These are phyloP conservation scores for Penicillium sp. DNA, from an alignment of 2,329 filamentous ascomycete genomes.

Conservation along the genomic window DNA sequence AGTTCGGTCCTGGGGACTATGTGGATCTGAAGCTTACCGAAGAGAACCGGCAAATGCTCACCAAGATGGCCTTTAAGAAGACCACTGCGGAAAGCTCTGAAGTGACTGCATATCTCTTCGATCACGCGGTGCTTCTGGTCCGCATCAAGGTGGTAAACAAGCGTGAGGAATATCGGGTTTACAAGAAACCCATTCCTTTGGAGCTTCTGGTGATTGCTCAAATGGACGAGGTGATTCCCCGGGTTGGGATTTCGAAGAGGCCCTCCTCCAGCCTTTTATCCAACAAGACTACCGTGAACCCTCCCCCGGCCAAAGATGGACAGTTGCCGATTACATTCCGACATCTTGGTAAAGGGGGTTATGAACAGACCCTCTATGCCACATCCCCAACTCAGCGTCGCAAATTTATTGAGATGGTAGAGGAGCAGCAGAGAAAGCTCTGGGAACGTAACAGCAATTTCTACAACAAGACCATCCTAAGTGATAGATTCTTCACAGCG, in stretches of 20 bases:
- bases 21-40: slow-evolving; percentile 94
- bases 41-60: slow-evolving; percentile 84
- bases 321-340: slow-evolving; percentile 88
- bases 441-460: slow-evolving; percentile 66
- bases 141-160: slow-evolving; percentile 89
- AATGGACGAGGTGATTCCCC: slow-evolving; percentile 93
- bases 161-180: slow-evolving; percentile 89
- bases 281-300: slow-evolving; percentile 49
- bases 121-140: slow-evolving; percentile 89
- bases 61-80: slow-evolving; percentile 93
- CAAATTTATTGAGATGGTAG: slow-evolving; percentile 97
- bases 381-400: slow-evolving; percentile 78
- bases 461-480: slow-evolving; percentile 63
- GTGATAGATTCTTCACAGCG: slow-evolving; percentile 85
- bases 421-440: slow-evolving; percentile 80
- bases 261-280: slow-evolving; percentile 79
- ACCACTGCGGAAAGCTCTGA: slow-evolving; percentile 79
- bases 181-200: slow-evolving; percentile 88
- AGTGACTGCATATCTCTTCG: slow-evolving; percentile 91
- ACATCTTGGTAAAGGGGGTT: slow-evolving; percentile 91
- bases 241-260: slow-evolving; percentile 71
- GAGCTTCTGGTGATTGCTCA: slow-evolving; percentile 90
- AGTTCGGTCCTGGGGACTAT: slow-evolving; percentile 82
- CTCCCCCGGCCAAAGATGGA: slow-evolving; percentile 60
- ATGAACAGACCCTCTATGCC: slow-evolving; percentile 84